A percentile compares a stretch with the other conserved stretches of the same genome.
Evolutionary conservation across 164 flowering plant species (phyloP).

Genomic region (Santalum album): DNA sequence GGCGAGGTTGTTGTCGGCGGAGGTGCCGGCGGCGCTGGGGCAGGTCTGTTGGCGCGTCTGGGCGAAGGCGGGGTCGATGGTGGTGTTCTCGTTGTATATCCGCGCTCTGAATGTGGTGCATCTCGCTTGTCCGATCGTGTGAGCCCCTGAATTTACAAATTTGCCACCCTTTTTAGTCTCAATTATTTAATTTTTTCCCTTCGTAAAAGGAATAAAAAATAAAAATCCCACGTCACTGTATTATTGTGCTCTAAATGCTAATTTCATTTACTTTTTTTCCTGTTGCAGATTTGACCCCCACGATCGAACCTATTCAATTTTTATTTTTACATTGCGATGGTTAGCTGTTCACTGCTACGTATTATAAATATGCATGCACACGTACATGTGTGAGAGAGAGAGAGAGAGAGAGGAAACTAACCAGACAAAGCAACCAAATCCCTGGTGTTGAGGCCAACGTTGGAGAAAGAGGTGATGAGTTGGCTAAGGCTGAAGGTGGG

Average conservation of each 20-base stretch:
- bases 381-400: neutral
- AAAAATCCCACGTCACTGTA: too few relatives aligned
- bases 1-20: constrained; percentile 27
- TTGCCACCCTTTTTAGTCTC: too few relatives aligned
- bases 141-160: constrained; percentile 18
- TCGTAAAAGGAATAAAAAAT: too few relatives aligned
- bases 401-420: constrained; percentile 2
- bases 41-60: constrained; percentile 13
- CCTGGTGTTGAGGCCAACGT: constrained; percentile 29
- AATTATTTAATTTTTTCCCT: too few relatives aligned
- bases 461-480: constrained; percentile 27
- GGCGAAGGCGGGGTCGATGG: constrained; percentile 23
- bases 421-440: constrained; percentile 51
- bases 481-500: constrained; percentile 24
- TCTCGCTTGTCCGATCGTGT: constrained; percentile 36
- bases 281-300: too few relatives aligned
- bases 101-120: constrained; percentile 24
- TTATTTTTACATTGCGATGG: too few relatives aligned
- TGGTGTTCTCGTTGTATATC: constrained; percentile 33
- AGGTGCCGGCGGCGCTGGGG: constrained; percentile 12
- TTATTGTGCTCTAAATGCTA: too few relatives aligned
- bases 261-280: too few relatives aligned
- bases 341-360: too few relatives aligned
- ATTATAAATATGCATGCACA: too few relatives aligned
- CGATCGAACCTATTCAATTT: too few relatives aligned